Base-by-base conservation (phyloP, 2,329 filamentous ascomycete genomes). In the Trichoderma breve region DNA sequence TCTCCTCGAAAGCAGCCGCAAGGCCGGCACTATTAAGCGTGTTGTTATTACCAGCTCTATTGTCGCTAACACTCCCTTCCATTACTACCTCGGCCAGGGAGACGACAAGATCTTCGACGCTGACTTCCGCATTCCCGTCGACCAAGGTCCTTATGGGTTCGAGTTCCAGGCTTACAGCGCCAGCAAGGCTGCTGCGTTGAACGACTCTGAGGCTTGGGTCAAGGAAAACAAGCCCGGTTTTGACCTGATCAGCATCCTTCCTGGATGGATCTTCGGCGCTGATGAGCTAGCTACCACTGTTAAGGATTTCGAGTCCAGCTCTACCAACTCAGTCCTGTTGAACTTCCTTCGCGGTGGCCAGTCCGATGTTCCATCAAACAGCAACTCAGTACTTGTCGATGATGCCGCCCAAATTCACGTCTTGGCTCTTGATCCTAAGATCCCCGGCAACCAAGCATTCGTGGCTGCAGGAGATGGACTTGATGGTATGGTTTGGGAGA, bases 191-290 rank as follows among this genome's bases (percentile, higher is more conserved):
- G 32, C 53, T 32, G 51, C 64, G 30, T 21, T 58, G 53, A 67
- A 67, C 34, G 64, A 57, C 11, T 57, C 64, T 7, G 64, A 67
- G 30, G 64, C 64, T n/a, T 67, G 64, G 64, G 4, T 67, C 8
- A 24, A 24, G 24, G 32, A 58, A 3, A 67, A 67, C 21, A 67
- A 43, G 6, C 64, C 64, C 24, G 18, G 24, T 2, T 67, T 67
- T 26, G 64, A 67, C 53, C 64, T 67, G 3, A 67, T 67, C 18
- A 67, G 64, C 32, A 67, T 67, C 9, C 32, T 67, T 43, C 64
- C 64, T 18, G 64, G 64, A 8, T 67, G 64, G 51, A 58, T 67
- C 32, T 58, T 57, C 1, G 64, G 64, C 11, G 21, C 24, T 0
- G 53, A 67, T 6, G 64, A 67, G 32, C 32, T 58, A 12, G 21